A percentile compares a stretch with the other conserved stretches of the same genome.
Evolutionary conservation across 1,139 yeast species (phyloP).

Genomic region (Nematodospora anomalae): DNA sequence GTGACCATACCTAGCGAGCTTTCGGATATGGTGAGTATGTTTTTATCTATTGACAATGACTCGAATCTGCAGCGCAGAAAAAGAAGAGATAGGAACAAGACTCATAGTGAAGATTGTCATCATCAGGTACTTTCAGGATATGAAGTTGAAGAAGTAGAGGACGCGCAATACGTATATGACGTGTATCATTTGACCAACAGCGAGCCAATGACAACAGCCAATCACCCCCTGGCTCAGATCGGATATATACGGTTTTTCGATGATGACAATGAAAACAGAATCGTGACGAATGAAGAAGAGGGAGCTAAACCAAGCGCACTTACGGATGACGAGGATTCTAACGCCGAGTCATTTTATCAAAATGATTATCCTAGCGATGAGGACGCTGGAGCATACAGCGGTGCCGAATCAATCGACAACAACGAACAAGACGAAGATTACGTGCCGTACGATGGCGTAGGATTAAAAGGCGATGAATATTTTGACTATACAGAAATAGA

Average conservation of each 20-base stretch:
- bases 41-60: conserved; percentile 30
- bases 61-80: conserved; percentile 8
- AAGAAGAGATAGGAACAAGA: conserved; percentile 9
- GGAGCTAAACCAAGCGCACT: conserved; percentile 37
- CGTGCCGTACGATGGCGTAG: conserved; percentile 37
- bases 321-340: conserved; percentile 46
- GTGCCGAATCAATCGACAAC: conserved; percentile 22
- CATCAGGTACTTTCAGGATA: conserved; percentile 1
- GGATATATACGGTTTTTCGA: conserved; percentile 71
- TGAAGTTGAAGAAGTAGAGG: conserved; percentile 10
- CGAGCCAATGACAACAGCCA: conserved; percentile 51
- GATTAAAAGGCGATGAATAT: conserved; percentile 19
- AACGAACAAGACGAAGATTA: conserved; percentile 24
- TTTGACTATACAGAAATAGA: conserved; percentile 17
- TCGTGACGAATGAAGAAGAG: conserved; percentile 47
- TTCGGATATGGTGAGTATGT: conserved; percentile 65
- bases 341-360: conserved; percentile 85
- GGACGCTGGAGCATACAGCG: conserved; percentile 47
- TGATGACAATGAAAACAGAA: conserved; percentile 52
- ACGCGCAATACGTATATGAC: conserved; percentile 73
- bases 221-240: conserved; percentile 51
- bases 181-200: conserved; percentile 53
- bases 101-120: conserved; percentile 17
- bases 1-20: conserved; percentile 55
- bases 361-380: conserved; percentile 97